These are phyloP conservation scores for Boletus fagicola DNA, from an alignment of 768 basidiomycete species.

Conservation along the genomic window DNA sequence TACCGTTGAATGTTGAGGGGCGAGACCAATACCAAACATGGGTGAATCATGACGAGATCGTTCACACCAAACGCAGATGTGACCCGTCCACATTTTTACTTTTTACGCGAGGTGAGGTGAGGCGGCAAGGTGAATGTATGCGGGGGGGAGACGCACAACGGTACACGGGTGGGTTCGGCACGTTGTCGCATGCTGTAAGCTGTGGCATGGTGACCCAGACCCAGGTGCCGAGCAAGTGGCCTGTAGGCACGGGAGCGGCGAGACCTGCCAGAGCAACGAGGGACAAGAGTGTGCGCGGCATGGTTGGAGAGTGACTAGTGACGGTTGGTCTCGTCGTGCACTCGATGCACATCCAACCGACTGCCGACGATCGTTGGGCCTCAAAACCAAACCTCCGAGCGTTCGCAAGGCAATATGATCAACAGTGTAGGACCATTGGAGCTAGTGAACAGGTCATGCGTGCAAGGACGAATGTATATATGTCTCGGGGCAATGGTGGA, in stretches of 20 bases:
- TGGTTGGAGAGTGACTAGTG: neutral
- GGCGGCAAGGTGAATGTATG: neutral
- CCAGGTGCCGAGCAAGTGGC: constrained; percentile 10
- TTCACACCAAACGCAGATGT: too few relatives aligned
- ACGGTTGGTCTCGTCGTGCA: neutral
- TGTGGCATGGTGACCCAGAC: constrained; percentile 9
- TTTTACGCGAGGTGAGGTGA: constrained; percentile 4
- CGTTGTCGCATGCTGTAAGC: constrained; percentile 1
- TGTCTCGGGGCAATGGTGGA: neutral
- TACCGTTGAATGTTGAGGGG: too few relatives aligned
- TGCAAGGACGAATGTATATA: neutral
- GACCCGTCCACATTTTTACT: neutral
- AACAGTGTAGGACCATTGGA: neutral
- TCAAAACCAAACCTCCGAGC: neutral
- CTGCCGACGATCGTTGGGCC: neutral
- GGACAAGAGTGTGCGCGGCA: neutral
- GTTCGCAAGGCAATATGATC: neutral
- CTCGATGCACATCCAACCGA: neutral
- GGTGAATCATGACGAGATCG: too few relatives aligned
- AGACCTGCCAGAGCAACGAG: neutral
- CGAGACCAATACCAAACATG: too few relatives aligned
- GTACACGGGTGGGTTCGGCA: neutral
- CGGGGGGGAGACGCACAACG: too few relatives aligned
- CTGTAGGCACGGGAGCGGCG: neutral
- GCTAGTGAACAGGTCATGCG: neutral